phyloP scores from a whole-genome alignment of 345 rosid genomes.

The Pseudoturritis turrita region DNA sequence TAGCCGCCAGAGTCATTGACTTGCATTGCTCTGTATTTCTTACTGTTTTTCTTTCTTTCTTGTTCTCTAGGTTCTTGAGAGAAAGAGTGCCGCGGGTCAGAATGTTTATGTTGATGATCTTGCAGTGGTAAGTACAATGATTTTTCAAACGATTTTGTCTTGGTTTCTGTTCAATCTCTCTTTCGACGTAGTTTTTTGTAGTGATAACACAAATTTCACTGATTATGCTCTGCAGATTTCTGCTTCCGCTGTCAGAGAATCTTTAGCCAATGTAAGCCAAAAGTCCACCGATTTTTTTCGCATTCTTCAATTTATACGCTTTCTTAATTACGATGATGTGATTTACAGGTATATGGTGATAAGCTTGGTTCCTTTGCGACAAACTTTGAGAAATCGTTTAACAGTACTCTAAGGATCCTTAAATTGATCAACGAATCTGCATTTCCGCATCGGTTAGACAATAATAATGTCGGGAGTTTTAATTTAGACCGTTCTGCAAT shows the following conservation, averaged over 20 bases:
- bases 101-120: conserved; percentile 60
- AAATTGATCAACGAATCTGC: conserved; percentile 56
- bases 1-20: conserved; percentile 8
- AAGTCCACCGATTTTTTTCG: background rate
- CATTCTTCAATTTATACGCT: background rate
- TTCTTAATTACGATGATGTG: background rate
- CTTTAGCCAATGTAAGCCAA: conserved; percentile 80
- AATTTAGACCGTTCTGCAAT: conserved; percentile 21
- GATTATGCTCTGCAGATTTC: conserved; percentile 59
- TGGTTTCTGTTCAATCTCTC: background rate
- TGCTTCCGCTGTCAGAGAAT: conserved; percentile 76
- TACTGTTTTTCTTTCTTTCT: conserved; percentile 6
- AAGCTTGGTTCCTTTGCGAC: conserved; percentile 54
- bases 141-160: background rate
- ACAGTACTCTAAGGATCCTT: conserved; percentile 80
- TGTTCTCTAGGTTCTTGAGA: conserved; percentile 62
- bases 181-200: background rate
- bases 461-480: conserved; percentile 23
- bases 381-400: conserved; percentile 81
- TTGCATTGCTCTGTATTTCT: background rate
- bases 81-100: conserved; percentile 38
- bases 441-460: conserved; percentile 16
- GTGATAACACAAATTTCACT: background rate
- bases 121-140: conserved; percentile 45
- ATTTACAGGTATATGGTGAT: conserved; percentile 70